Evolutionary conservation across 1,284 basidiomycete genomes (phyloP).

Genomic region (Ceratobasidium sp.): DNA sequence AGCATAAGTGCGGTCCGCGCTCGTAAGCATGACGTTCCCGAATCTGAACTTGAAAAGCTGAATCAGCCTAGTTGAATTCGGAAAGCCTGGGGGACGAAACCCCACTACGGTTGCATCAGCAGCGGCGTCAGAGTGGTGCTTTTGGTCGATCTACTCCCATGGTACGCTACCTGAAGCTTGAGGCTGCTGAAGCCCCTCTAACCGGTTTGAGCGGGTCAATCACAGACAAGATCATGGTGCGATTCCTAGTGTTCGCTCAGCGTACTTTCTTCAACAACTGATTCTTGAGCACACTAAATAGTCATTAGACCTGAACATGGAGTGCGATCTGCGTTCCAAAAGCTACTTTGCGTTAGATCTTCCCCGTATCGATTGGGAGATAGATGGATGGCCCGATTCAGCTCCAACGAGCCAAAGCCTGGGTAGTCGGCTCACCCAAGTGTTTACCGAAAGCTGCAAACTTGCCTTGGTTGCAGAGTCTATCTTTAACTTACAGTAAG

Average conservation of each 20-base stretch:
- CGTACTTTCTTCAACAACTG: neutral
- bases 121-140: neutral
- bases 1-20: neutral
- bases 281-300: neutral
- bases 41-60: neutral
- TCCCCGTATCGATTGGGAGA: neutral
- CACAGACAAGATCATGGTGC: neutral
- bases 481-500: neutral
- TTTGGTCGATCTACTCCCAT: conserved; percentile 8
- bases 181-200: too few species aligned
- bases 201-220: neutral
- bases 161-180: neutral
- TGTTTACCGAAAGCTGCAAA: neutral
- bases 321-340: neutral
- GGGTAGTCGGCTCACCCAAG: neutral
- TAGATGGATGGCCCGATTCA: neutral
- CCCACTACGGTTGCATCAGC: neutral
- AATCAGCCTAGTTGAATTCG: neutral
- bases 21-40: neutral
- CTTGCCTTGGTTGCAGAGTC: neutral
- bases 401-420: too few species aligned
- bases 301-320: neutral
- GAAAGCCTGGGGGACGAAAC: neutral
- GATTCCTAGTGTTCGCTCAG: too few species aligned
- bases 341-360: neutral